These are phyloP conservation scores for Leccinum subtestaceum DNA, from an alignment of 768 basidiomycete genomes.

Conservation along the genomic window DNA sequence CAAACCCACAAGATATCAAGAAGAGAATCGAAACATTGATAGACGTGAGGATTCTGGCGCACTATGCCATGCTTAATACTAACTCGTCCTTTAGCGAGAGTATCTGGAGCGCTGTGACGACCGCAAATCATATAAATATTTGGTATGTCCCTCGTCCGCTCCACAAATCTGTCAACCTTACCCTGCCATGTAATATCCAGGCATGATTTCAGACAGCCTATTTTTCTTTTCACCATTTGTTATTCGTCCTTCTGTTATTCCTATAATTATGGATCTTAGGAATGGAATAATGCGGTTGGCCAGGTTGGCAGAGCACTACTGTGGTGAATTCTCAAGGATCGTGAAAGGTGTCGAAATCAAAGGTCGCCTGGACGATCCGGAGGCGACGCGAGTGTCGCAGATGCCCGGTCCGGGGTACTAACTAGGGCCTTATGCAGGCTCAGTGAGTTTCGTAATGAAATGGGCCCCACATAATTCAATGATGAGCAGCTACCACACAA, in stretches of 20 bases:
- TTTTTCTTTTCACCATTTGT: not conserved
- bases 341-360: too few species aligned
- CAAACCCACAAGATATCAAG: constrained; percentile 85
- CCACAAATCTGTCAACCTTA: constrained; percentile 3
- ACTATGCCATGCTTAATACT: not conserved
- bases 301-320: not conserved
- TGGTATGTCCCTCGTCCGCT: constrained; percentile 36
- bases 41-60: constrained; percentile 55
- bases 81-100: constrained; percentile 60
- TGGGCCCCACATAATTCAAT: too few species aligned
- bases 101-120: constrained; percentile 90
- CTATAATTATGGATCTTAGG: not conserved
- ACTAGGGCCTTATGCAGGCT: not conserved
- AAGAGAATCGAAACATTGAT: constrained; percentile 91
- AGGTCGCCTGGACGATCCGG: not conserved
- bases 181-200: constrained; percentile 4
- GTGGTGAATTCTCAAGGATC: not conserved
- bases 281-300: not conserved
- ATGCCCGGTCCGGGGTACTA: not conserved
- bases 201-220: constrained; percentile 22
- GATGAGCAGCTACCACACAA: too few species aligned
- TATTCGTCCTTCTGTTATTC: not conserved
- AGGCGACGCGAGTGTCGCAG: not conserved
- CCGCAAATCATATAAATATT: constrained; percentile 84
- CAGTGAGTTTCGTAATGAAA: too few species aligned